Evolutionary conservation across 2,329 filamentous ascomycete genomes (phyloP).

Genomic region (Trichoderma simmonsii): DNA sequence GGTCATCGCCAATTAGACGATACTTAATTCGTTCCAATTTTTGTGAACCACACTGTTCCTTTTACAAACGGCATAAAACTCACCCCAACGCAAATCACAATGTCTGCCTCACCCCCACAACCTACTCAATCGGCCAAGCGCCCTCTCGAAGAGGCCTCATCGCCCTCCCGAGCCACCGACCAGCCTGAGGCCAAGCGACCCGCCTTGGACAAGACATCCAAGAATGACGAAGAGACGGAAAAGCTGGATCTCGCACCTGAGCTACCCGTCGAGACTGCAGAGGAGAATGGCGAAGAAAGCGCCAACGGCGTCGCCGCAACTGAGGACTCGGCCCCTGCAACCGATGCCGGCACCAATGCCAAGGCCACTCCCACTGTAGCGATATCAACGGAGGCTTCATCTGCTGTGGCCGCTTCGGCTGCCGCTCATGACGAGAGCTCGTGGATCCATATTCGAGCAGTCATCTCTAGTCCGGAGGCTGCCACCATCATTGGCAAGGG

Average conservation of each 20-base stretch:
- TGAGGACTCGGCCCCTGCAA: conserved; percentile 23
- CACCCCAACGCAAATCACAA: conserved; percentile 39
- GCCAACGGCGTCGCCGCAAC: conserved; percentile 48
- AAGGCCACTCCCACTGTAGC: conserved; percentile 7
- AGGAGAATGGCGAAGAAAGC: conserved; percentile 49
- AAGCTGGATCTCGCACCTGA: conserved; percentile 36
- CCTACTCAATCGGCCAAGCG: conserved; percentile 78
- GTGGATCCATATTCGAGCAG: conserved; percentile 95
- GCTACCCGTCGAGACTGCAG: conserved; percentile 38
- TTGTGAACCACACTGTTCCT: conserved; percentile 19
- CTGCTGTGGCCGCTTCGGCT: conserved; percentile 43
- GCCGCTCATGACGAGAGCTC: conserved; percentile 79
- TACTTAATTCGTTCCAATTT: conserved; percentile 14
- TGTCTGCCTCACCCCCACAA: conserved; percentile 69
- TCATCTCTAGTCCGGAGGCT: conserved; percentile 95
- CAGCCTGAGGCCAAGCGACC: conserved; percentile 97
- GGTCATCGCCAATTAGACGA: conserved; percentile 26
- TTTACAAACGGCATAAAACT: not conserved
- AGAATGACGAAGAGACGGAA: conserved; percentile 58
- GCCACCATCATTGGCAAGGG: conserved; percentile 98
- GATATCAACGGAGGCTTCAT: conserved; percentile 32
- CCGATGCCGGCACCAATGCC: conserved; percentile 34
- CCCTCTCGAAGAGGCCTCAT: conserved; percentile 94
- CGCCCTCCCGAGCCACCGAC: conserved; percentile 83
- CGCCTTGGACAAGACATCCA: conserved; percentile 87